phyloP scores from a whole-genome alignment of 2,329 filamentous ascomycete species.

The Trichoderma harzianum region DNA sequence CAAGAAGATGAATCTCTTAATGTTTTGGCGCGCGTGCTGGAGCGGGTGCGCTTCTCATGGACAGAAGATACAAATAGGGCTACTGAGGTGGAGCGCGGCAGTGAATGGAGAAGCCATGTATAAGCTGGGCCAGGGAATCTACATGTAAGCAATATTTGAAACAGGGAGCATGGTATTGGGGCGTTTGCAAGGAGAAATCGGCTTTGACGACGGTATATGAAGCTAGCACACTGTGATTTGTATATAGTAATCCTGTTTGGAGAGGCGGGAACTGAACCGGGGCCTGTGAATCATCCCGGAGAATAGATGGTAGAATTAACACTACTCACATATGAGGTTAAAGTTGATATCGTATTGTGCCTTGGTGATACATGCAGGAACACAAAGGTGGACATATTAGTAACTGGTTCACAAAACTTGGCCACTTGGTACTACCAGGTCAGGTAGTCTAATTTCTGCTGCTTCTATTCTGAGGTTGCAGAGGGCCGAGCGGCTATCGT shows the following conservation, averaged over 20 bases:
- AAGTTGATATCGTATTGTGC: neutral
- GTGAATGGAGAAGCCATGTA: neutral
- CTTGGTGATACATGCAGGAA: neutral
- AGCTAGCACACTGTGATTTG: neutral
- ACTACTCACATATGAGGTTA: neutral
- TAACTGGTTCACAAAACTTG: neutral
- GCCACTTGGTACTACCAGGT: neutral
- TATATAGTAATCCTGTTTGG: neutral
- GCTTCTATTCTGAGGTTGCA: constrained; percentile 5
- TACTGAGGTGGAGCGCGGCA: neutral
- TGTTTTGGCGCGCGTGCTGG: constrained; percentile 27
- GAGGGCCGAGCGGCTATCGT: constrained; percentile 9
- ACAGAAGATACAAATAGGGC: neutral
- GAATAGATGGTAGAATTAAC: neutral
- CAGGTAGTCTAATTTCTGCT: neutral
- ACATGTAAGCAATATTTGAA: neutral
- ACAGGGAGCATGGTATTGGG: neutral
- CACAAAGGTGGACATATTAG: neutral
- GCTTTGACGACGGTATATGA: neutral
- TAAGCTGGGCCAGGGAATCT: neutral
- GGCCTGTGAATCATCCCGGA: neutral
- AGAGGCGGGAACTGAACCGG: neutral
- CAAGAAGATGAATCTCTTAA: constrained; percentile 26
- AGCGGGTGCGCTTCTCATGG: constrained; percentile 21
- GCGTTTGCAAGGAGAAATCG: neutral